Base-by-base conservation (phyloP, 192 early-diverging fungal genomes). In the Entomortierella beljakovae region DNA sequence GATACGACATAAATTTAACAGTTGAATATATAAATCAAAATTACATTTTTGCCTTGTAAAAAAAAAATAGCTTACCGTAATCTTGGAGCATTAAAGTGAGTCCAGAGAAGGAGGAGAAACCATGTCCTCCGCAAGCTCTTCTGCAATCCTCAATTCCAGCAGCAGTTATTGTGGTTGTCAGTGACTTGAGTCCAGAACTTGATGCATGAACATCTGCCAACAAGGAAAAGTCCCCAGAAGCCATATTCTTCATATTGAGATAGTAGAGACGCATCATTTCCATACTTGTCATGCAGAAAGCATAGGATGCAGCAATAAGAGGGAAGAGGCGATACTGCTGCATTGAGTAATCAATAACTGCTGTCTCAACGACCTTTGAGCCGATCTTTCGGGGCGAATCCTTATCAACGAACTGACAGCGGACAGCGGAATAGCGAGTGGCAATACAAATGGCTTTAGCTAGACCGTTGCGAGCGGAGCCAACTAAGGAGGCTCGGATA, bases 191-290 rank as follows among this genome's bases (percentile, higher is more conserved):
- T 22, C 89, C 90, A 23, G 89, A 90, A 2, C 85, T 86, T 26
- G 89, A 90, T 48, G 92, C 93, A 60, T 94, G 93, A 9, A 92
- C 83, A 80, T 92, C 92, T 35, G 90, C 88, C 38, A 93, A 80
- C 59, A 89, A 79, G 20, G 69, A 80, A 74, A 90, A 89, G 70
- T 93, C 88, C 25, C 89, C 89, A 3, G 61, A 28, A 46, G 82
- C 63, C 71, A 92, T 85, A 46, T 87, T 84, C 33, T 63, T 71
- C 72, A 89, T 79, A 57, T 88, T 88, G 28, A 90, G 57, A 22
- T 88, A 64, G 61, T 94, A 92, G 59, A 89, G 72, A 11, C 73
- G 67, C 20, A 83, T 40, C 80, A 92, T 92, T 10, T 87, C 90
- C 68, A 85, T 84, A 25, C 87, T 87, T 3, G 90, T 91, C 53